A percentile compares a stretch with the other conserved stretches of the same genome.
Evolutionary conservation across 2,329 filamentous ascomycete genomes (phyloP).

Genomic region (Pseudocercospora fijiensis): DNA sequence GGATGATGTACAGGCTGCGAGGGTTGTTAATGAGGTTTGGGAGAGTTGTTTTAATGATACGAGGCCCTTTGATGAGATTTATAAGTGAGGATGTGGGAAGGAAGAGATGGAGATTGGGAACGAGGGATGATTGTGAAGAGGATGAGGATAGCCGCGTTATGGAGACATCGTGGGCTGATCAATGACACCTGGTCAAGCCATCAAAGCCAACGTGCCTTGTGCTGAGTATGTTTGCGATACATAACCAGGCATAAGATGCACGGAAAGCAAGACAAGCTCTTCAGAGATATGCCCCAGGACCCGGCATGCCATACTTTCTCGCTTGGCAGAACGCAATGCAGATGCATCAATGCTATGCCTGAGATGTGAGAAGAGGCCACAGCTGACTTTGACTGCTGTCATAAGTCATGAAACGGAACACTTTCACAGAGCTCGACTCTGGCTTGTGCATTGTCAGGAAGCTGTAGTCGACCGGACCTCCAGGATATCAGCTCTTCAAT

Average conservation of each 20-base stretch:
- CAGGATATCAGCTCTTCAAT: too few relatives aligned
- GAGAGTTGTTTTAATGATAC: conserved; percentile 95
- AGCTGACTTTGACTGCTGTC: background rate
- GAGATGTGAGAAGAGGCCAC: background rate
- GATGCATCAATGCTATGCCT: background rate
- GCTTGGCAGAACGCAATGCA: background rate
- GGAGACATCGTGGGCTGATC: background rate
- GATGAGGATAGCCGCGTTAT: background rate
- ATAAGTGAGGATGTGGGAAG: conserved; percentile 56
- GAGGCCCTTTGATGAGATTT: conserved; percentile 94
- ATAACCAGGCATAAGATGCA: background rate
- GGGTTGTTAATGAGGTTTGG: conserved; percentile 96
- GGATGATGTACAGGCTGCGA: conserved; percentile 80
- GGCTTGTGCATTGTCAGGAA: background rate
- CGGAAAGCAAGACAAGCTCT: background rate
- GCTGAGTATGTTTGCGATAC: background rate
- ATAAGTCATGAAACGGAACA: background rate
- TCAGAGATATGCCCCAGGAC: background rate
- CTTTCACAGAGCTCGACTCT: background rate
- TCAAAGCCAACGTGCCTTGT: background rate
- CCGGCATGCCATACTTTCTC: background rate
- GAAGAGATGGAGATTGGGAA: background rate
- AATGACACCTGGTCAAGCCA: background rate
- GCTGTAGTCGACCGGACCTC: too few relatives aligned
- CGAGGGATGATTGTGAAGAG: background rate